phyloP scores from a whole-genome alignment of 2,329 filamentous ascomycete species.

The Neodidymelliopsis sp. region DNA sequence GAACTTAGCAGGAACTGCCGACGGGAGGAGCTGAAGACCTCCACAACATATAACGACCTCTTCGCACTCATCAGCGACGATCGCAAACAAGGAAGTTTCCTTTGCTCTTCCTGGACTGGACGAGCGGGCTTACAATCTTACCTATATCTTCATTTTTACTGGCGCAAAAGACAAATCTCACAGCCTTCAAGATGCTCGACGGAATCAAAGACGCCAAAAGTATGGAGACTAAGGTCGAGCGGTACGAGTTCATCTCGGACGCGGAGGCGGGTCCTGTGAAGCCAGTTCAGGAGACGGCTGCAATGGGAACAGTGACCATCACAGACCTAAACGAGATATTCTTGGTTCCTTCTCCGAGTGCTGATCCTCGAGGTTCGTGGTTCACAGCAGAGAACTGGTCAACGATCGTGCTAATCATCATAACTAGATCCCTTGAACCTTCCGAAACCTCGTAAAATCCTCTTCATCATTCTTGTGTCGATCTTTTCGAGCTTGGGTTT shows the following conservation, averaged over 20 bases:
- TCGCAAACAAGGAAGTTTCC: slow-evolving; percentile 1
- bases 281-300: slow-evolving; percentile 9
- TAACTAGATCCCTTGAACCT: slow-evolving; percentile 43
- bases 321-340: slow-evolving; percentile 35
- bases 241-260: slow-evolving; percentile 20
- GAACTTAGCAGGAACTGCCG: slow-evolving; percentile 1
- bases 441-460: slow-evolving; percentile 36
- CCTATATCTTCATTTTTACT: not conserved
- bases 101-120: slow-evolving; percentile 18
- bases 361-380: slow-evolving; percentile 36
- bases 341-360: slow-evolving; percentile 38
- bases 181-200: slow-evolving; percentile 4
- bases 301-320: slow-evolving; percentile 43
- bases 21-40: not conserved
- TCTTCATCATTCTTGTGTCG: slow-evolving; percentile 37
- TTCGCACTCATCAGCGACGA: not conserved
- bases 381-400: not conserved
- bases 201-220: slow-evolving; percentile 20
- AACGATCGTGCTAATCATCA: slow-evolving; percentile 9
- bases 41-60: slow-evolving; percentile 9
- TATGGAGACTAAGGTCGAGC: slow-evolving; percentile 18
- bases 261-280: slow-evolving; percentile 15
- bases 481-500: slow-evolving; percentile 51
- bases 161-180: too few species aligned
- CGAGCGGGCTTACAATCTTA: slow-evolving; percentile 17